These are phyloP conservation scores for Mortierella sp. DNA, from an alignment of 371 early-diverging fungal species.

Conservation along the genomic window DNA sequence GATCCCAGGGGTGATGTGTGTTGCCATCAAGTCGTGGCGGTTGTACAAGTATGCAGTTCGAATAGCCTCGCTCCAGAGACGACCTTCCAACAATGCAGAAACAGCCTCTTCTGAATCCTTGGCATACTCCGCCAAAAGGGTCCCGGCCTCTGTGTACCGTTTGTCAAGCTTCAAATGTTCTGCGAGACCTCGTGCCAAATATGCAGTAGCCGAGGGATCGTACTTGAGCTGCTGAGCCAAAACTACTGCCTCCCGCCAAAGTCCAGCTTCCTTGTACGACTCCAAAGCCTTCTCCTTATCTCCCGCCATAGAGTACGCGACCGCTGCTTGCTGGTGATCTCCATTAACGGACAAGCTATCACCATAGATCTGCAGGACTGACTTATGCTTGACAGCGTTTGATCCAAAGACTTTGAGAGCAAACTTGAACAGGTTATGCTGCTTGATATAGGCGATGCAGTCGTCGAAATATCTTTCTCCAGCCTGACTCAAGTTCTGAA, in stretches of 20 bases:
- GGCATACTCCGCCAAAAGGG: slow-evolving; percentile 74
- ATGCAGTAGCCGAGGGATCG: slow-evolving; percentile 62
- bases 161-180: slow-evolving; percentile 70
- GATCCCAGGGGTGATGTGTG: slow-evolving; percentile 81
- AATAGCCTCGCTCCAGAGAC: slow-evolving; percentile 80
- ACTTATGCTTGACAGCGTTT: slow-evolving; percentile 46
- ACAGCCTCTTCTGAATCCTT: slow-evolving; percentile 79
- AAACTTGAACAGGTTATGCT: slow-evolving; percentile 72
- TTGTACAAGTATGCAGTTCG: slow-evolving; percentile 67
- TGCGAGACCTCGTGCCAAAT: slow-evolving; percentile 62
- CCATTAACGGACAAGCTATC: slow-evolving; percentile 68
- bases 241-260: slow-evolving; percentile 80
- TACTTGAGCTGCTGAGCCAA: slow-evolving; percentile 75
- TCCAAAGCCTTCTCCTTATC: slow-evolving; percentile 73
- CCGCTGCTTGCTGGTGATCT: slow-evolving; percentile 81
- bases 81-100: slow-evolving; percentile 73
- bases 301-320: slow-evolving; percentile 76
- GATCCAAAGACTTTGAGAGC: slow-evolving; percentile 73
- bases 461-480: slow-evolving; percentile 79
- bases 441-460: slow-evolving; percentile 70
- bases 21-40: slow-evolving; percentile 79
- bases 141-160: slow-evolving; percentile 72
- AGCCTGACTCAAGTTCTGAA: slow-evolving; percentile 76
- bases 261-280: slow-evolving; percentile 73
- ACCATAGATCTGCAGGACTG: slow-evolving; percentile 73